A percentile compares a stretch with the other conserved stretches of the same genome.
Conservation (phyloP, 108 stramenopile genomes). For the Skeletonema costatum region DNA sequence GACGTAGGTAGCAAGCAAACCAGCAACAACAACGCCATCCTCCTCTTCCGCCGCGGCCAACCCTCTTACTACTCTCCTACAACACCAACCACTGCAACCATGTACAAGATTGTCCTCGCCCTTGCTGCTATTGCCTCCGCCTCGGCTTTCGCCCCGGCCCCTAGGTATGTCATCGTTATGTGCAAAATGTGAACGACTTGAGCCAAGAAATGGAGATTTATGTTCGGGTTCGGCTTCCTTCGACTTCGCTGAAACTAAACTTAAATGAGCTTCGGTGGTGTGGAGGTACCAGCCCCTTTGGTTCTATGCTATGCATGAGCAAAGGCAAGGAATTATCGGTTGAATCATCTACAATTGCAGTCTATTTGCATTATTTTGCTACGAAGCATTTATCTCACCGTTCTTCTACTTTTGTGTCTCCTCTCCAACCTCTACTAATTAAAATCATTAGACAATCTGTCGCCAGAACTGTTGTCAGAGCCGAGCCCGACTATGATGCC, state of each 20-base stretch:
- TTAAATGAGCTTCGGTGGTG: neutral
- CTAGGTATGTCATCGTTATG: constrained; percentile 51
- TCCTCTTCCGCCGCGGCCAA: neutral
- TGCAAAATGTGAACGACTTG: neutral
- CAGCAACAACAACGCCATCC: neutral
- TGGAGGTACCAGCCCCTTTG: neutral
- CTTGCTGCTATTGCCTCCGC: constrained; percentile 74
- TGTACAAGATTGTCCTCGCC: constrained; percentile 76
- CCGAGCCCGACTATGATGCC: constrained; percentile 67
- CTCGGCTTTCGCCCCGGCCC: constrained; percentile 76
- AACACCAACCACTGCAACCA: constrained; percentile 23
- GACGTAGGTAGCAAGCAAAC: neutral
- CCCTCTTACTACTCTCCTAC: neutral
- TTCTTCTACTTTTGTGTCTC: neutral
- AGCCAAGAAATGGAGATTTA: neutral
- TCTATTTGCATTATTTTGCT: neutral
- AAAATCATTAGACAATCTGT: constrained; percentile 10
- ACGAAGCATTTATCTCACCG: neutral
- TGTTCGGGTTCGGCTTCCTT: neutral
- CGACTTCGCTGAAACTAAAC: neutral
- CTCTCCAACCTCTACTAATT: neutral
- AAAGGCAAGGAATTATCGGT: neutral
- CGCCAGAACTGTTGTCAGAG: constrained; percentile 34
- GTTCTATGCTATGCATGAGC: neutral
- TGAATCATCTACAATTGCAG: neutral